Evolutionary conservation across 2,329 filamentous ascomycete genomes (phyloP).

Genomic region (Phialophora macrospora): DNA sequence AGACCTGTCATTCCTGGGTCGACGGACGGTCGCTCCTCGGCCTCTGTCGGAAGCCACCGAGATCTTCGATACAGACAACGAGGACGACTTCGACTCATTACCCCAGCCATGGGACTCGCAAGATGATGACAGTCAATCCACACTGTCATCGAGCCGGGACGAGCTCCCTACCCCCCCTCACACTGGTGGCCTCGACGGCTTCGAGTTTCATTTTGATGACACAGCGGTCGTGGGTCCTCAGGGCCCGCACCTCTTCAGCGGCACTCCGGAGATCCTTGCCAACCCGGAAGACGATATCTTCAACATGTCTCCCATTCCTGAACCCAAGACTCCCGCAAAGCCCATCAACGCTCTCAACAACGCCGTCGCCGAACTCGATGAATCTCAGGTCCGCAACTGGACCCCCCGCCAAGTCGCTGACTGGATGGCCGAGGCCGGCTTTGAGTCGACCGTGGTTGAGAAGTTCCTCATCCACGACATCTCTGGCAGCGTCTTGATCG

Average conservation of each 20-base stretch:
- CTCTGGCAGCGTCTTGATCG: constrained; percentile 81
- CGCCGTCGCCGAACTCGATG: constrained; percentile 42
- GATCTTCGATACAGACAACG: constrained; percentile 46
- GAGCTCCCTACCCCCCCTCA: constrained; percentile 81
- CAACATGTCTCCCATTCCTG: constrained; percentile 27
- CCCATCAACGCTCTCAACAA: constrained; percentile 38
- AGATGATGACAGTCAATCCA: constrained; percentile 72
- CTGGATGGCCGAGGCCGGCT: constrained; percentile 83
- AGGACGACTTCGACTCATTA: constrained; percentile 42
- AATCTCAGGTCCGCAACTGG: constrained; percentile 43
- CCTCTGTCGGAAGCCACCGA: constrained; percentile 45
- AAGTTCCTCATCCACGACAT: constrained; percentile 93
- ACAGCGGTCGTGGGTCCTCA: constrained; percentile 67
- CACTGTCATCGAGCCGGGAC: constrained; percentile 79
- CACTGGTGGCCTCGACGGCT: constrained; percentile 65
- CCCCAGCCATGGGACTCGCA: constrained; percentile 34
- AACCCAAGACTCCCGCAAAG: constrained; percentile 23
- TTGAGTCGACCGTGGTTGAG: constrained; percentile 76
- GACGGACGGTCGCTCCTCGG: constrained; percentile 32
- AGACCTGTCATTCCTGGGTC: constrained; percentile 34
- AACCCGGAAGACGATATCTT: constrained; percentile 33
- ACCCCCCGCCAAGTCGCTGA: constrained; percentile 52
- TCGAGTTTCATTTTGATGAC: constrained; percentile 64
- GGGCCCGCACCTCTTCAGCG: constrained; percentile 86
- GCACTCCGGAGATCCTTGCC: constrained; percentile 44